phyloP scores from a whole-genome alignment of 371 early-diverging fungal species.

The Mortierella sp. region DNA sequence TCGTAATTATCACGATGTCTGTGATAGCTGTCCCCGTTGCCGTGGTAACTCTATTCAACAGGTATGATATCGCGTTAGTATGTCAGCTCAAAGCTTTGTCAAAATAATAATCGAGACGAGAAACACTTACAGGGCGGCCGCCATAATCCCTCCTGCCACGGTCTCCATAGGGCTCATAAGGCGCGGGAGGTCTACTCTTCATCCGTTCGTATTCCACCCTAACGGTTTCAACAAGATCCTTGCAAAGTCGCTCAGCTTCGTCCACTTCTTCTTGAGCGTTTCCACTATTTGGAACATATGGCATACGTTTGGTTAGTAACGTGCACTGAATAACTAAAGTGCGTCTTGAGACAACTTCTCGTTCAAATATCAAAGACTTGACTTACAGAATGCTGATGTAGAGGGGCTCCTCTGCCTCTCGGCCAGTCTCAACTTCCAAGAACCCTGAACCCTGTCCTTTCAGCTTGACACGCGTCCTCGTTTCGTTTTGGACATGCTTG shows the following conservation, averaged over 20 bases:
- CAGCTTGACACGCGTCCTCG: conserved; percentile 83
- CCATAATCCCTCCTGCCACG: conserved; percentile 47
- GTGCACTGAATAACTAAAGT: neutral
- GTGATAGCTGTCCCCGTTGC: neutral
- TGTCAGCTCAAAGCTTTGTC: too few relatives aligned
- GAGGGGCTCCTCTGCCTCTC: conserved; percentile 85
- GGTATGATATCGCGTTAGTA: conserved; percentile 18
- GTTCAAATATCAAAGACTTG: neutral
- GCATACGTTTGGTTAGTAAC: neutral
- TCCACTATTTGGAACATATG: conserved; percentile 59
- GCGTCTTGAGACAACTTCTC: neutral
- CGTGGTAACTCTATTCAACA: conserved; percentile 8
- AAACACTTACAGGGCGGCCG: conserved; percentile 40
- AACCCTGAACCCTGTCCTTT: conserved; percentile 91
- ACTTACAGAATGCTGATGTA: conserved; percentile 86
- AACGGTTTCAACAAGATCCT: conserved; percentile 85
- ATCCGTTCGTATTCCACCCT: conserved; percentile 77
- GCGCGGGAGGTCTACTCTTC: conserved; percentile 58
- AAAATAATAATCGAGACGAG: neutral
- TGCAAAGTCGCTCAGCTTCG: conserved; percentile 76
- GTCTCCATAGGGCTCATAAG: conserved; percentile 54
- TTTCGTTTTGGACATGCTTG: conserved; percentile 89
- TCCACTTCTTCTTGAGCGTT: conserved; percentile 76
- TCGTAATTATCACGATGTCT: neutral
- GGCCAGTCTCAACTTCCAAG: conserved; percentile 73